Evolutionary conservation across 768 basidiomycete genomes (phyloP).

Genomic region (Suillus decipiens): DNA sequence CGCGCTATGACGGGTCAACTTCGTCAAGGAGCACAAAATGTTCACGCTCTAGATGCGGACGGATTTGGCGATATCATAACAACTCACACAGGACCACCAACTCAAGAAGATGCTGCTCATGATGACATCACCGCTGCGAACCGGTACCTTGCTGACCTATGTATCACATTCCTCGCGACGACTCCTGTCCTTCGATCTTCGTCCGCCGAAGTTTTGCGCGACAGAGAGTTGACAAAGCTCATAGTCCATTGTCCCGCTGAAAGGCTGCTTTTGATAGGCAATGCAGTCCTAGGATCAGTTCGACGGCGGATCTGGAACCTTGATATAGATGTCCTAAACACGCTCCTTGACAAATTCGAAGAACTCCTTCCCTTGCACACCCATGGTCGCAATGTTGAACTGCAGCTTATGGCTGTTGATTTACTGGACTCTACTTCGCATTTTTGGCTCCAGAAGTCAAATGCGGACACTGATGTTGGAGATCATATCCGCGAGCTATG

Average conservation of each 20-base stretch:
- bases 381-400: conserved; percentile 51
- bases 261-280: conserved; percentile 60
- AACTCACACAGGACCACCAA: conserved; percentile 32
- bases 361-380: conserved; percentile 54
- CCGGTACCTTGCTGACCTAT: conserved; percentile 48
- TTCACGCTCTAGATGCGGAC: conserved; percentile 48
- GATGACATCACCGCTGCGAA: conserved; percentile 30
- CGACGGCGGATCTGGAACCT: conserved; percentile 57
- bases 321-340: conserved; percentile 48
- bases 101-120: conserved; percentile 30
- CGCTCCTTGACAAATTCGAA: conserved; percentile 55
- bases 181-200: conserved; percentile 65
- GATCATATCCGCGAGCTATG: conserved; percentile 51
- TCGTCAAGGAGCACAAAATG: conserved; percentile 22
- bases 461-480: conserved; percentile 37
- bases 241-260: conserved; percentile 50
- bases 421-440: conserved; percentile 65
- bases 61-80: conserved; percentile 58
- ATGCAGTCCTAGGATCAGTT: conserved; percentile 56
- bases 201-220: conserved; percentile 59
- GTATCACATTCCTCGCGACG: conserved; percentile 59
- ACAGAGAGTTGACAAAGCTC: conserved; percentile 59
- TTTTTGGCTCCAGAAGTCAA: conserved; percentile 50
- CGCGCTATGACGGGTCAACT: conserved; percentile 31
- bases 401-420: conserved; percentile 56